Base-by-base conservation (phyloP, 208 protist species). In the Jaenimonas drosophilae region DNA sequence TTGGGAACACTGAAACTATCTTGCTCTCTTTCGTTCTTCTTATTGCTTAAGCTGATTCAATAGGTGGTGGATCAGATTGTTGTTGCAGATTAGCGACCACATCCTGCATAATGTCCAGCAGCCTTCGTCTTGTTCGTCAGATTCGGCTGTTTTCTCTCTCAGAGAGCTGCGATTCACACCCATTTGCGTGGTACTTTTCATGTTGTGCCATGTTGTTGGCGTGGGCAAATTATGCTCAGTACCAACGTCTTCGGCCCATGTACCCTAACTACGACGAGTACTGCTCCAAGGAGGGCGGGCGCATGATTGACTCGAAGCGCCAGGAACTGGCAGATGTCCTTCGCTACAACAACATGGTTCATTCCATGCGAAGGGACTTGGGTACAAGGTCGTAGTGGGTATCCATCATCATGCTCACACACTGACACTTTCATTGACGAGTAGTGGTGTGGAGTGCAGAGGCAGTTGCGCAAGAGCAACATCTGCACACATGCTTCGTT, bases 331-430 rank as follows among this genome's bases (percentile, higher is more conserved):
- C 75, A 1, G 72, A 89, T 39, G 76, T 89, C 40, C 45, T 37
- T 14, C 71, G 80, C 26, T 89, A 89, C 64, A 89, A 89, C 45
- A 68, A 56, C 33, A 89, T 89, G 80, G 80, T 89, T 0, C 54
- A 52, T 3, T 49, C 37, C 3, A 89, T 89, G 80, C 67, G 80
- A n/a, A 57, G 59, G 17, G 72, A 89, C 36, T 30, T 89, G 16
- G 23, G 53, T 12, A 36, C 20, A 9, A 42, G 56, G 20, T 9
- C 24, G 9, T 57, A 28, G 24, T 31, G n/a, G n/a, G 9, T 9
- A 16, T 9, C 14, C 14, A 14, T 34, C 14, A 14, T 14, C 44
- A 12, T 7, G 30, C 5, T 20, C 19, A 66, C 64, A 39, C 24
- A 25, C 6, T 47, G 24, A 43, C 38, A n/a, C n/a, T n/a, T n/a